Conservation (phyloP, 2,329 filamentous ascomycete genomes). For the Aspergillus latus region DNA sequence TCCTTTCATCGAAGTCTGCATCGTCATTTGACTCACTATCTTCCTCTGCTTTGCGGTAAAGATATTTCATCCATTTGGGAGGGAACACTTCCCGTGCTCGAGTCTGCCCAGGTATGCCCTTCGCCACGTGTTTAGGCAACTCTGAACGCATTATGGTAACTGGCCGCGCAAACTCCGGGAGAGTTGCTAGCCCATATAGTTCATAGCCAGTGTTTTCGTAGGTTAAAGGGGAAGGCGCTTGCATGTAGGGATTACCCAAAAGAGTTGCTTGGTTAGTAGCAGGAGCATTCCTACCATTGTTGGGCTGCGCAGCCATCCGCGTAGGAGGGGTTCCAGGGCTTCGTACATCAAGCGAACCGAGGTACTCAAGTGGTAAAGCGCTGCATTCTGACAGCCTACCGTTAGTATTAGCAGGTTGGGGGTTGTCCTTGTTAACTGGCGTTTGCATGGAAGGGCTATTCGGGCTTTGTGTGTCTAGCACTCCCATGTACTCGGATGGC, state of each 20-base stretch:
- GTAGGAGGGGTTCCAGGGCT: too few relatives aligned
- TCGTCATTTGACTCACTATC: background rate
- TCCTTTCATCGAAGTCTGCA: background rate
- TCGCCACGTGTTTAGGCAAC: background rate
- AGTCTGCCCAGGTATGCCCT: too few relatives aligned
- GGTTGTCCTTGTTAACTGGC: background rate
- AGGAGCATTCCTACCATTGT: background rate
- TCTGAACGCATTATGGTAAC: background rate
- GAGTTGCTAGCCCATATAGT: background rate
- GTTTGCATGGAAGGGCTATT: background rate
- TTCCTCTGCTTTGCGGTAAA: too few relatives aligned
- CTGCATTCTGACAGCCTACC: background rate
- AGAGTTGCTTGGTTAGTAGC: background rate
- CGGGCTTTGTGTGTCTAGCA: background rate
- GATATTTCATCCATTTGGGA: background rate
- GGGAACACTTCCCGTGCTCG: background rate
- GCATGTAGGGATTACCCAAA: too few relatives aligned
- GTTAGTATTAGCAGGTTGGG: background rate
- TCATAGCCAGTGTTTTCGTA: too few relatives aligned
- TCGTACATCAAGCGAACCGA: too few relatives aligned
- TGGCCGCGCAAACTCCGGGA: background rate
- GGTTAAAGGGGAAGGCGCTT: too few relatives aligned
- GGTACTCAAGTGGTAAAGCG: too few relatives aligned
- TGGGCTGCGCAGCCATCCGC: background rate
- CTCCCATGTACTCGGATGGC: too few relatives aligned